Percentiles rank a stretch among this genome's conserved stretches.
phyloP scores from a whole-genome alignment of 2,329 filamentous ascomycete genomes.

The Ceratocystiopsis minuta region DNA sequence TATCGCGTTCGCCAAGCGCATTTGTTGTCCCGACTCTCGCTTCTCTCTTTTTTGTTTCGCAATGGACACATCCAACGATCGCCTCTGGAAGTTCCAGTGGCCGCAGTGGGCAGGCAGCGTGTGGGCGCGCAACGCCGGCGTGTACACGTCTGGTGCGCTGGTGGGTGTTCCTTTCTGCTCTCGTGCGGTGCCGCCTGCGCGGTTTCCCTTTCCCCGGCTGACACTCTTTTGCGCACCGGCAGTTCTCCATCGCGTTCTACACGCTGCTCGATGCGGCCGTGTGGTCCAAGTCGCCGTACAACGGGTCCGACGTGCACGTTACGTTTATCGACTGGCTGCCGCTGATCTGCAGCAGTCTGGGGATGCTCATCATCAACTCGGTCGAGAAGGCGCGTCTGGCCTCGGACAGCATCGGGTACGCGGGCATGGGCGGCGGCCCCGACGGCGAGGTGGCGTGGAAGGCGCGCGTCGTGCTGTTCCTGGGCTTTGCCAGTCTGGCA shows the following conservation, averaged over 20 bases:
- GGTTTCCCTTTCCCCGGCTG: too few relatives aligned
- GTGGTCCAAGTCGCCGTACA: conserved; percentile 43
- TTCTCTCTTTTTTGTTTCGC: neutral
- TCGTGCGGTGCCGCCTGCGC: neutral
- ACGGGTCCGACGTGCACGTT: conserved; percentile 43
- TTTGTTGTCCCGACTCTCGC: neutral
- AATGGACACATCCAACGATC: conserved; percentile 31
- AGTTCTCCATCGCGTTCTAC: conserved; percentile 55
- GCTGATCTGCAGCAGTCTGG: conserved; percentile 46
- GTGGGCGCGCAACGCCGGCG: conserved; percentile 43
- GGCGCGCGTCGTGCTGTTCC: conserved; percentile 47
- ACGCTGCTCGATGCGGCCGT: conserved; percentile 49
- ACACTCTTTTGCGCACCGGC: conserved; percentile 1
- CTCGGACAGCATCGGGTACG: conserved; percentile 44
- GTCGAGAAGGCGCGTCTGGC: conserved; percentile 49
- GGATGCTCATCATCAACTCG: conserved; percentile 55
- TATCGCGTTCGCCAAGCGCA: neutral
- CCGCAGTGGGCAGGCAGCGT: conserved; percentile 50
- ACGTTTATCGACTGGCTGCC: conserved; percentile 54
- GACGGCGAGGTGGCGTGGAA: conserved; percentile 44
- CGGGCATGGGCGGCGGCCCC: conserved; percentile 21
- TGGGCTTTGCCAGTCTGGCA: conserved; percentile 46
- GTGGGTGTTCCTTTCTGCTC: conserved; percentile 24
- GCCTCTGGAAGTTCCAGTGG: conserved; percentile 48
- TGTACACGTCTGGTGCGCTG: conserved; percentile 44